Conservation (phyloP, 1,284 basidiomycete genomes). For the Erythrobasidium hasegawianum region DNA sequence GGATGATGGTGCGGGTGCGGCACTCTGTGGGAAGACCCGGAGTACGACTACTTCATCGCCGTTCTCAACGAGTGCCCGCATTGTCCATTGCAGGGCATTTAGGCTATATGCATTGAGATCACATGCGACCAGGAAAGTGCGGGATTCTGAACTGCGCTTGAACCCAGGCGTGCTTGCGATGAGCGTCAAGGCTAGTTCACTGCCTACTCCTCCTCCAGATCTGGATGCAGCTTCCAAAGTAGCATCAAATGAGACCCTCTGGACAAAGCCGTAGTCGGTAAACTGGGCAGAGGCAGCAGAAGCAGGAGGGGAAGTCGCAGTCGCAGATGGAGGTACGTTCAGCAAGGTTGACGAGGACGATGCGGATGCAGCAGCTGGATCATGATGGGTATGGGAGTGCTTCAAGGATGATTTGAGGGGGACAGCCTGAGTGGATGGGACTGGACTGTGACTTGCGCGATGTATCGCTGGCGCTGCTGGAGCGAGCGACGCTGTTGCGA, state of each 20-base stretch:
- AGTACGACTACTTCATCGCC: constrained; percentile 92
- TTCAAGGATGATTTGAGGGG: constrained; percentile 28
- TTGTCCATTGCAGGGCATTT: constrained; percentile 77
- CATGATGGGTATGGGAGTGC: neutral
- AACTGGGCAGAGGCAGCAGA: neutral
- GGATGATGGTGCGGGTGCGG: constrained; percentile 13
- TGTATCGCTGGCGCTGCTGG: neutral
- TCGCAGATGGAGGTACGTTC: neutral
- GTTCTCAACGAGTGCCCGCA: constrained; percentile 53
- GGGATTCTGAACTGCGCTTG: constrained; percentile 68
- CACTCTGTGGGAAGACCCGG: constrained; percentile 64
- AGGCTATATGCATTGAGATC: constrained; percentile 81
- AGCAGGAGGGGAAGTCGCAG: neutral
- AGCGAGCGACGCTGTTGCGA: neutral
- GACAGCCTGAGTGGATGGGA: neutral
- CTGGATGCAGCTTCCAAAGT: constrained; percentile 54
- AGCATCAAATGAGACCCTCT: constrained; percentile 84
- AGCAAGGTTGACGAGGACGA: neutral
- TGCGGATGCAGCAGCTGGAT: neutral
- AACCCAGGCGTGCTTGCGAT: constrained; percentile 82
- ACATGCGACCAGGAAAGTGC: constrained; percentile 85
- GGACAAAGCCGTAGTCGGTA: constrained; percentile 58
- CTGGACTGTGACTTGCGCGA: neutral
- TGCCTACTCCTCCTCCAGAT: constrained; percentile 52
- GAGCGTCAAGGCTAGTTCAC: constrained; percentile 49